Evolutionary conservation across 331 rosid genomes (phyloP).

Genomic region (Rosa hybrid): DNA sequence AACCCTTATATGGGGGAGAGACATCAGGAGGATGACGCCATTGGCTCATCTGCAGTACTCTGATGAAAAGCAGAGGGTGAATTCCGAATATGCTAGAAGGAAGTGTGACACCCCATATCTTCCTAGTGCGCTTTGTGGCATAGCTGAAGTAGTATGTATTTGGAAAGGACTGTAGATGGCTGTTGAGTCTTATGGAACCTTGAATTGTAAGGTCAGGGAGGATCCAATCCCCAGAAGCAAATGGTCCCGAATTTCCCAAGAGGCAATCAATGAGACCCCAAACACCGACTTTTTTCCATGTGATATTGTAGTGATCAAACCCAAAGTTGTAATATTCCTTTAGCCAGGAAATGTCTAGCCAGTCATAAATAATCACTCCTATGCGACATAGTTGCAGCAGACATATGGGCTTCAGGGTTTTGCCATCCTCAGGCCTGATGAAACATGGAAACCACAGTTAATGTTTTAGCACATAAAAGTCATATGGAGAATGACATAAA

Average conservation of each 20-base stretch:
- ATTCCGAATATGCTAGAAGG: slow-evolving; percentile 77
- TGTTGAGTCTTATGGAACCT: slow-evolving; percentile 69
- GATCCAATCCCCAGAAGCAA: slow-evolving; percentile 93
- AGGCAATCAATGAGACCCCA: slow-evolving; percentile 81
- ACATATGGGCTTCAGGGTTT: slow-evolving; percentile 68
- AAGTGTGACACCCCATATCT: slow-evolving; percentile 66
- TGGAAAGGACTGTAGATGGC: slow-evolving; percentile 61
- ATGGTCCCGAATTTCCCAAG: slow-evolving; percentile 82
- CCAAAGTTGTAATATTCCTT: slow-evolving; percentile 91
- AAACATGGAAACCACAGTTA: slow-evolving; percentile 25
- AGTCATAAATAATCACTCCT: slow-evolving; percentile 85
- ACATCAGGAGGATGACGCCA: slow-evolving; percentile 90
- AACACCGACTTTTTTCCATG: slow-evolving; percentile 79
- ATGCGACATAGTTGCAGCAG: slow-evolving; percentile 84
- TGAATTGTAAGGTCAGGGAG: slow-evolving; percentile 97
- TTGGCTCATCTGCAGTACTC: slow-evolving; percentile 93
- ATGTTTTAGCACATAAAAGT: slow-evolving; percentile 22
- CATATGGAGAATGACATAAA: too few species aligned
- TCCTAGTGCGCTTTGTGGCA: slow-evolving; percentile 84
- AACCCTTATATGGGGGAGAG: slow-evolving; percentile 87
- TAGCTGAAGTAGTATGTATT: slow-evolving; percentile 92
- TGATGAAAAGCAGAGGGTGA: slow-evolving; percentile 80
- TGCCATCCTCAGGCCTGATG: slow-evolving; percentile 87
- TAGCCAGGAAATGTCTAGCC: slow-evolving; percentile 89
- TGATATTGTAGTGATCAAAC: slow-evolving; percentile 83